Evolutionary conservation across 1,139 yeast genomes (phyloP).

Genomic region (Hyphopichia burtonii): DNA sequence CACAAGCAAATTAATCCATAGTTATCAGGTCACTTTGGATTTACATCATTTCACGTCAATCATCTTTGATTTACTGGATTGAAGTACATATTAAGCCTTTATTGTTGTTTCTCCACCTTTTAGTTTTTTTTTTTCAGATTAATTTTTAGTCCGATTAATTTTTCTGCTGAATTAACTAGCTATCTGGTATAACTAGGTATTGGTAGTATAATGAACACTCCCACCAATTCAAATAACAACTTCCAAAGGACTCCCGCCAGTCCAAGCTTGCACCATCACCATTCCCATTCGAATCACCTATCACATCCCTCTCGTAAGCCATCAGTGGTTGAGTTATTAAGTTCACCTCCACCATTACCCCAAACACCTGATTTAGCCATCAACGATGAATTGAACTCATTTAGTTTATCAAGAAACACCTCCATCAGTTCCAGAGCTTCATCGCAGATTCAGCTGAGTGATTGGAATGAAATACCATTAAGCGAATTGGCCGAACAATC

Average conservation of each 20-base stretch:
- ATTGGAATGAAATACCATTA: slow-evolving; percentile 75
- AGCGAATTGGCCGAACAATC: slow-evolving; percentile 76
- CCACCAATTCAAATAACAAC: no score
- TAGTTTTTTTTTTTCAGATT: no score
- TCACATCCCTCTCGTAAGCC: slow-evolving; percentile 49
- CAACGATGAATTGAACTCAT: slow-evolving; percentile 34
- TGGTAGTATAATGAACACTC: no score
- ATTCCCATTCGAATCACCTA: background rate
- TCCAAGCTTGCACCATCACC: background rate
- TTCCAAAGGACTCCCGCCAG: background rate
- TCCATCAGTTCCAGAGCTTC: slow-evolving; percentile 37
- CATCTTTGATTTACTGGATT: no score
- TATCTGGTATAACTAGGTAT: no score
- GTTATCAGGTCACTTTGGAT: slow-evolving; percentile 3
- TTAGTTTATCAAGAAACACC: slow-evolving; percentile 45
- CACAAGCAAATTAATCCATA: no score
- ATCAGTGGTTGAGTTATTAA: slow-evolving; percentile 78
- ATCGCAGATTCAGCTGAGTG: slow-evolving; percentile 25
- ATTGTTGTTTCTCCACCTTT: no score
- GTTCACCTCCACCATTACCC: slow-evolving; percentile 78
- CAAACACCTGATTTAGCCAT: slow-evolving; percentile 14
- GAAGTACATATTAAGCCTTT: no score
- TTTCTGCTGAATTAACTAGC: no score
- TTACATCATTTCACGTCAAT: no score
- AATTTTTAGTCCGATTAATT: no score